Conservation (phyloP, 495 filamentous ascomycete species). For the Echria macrotheca region DNA sequence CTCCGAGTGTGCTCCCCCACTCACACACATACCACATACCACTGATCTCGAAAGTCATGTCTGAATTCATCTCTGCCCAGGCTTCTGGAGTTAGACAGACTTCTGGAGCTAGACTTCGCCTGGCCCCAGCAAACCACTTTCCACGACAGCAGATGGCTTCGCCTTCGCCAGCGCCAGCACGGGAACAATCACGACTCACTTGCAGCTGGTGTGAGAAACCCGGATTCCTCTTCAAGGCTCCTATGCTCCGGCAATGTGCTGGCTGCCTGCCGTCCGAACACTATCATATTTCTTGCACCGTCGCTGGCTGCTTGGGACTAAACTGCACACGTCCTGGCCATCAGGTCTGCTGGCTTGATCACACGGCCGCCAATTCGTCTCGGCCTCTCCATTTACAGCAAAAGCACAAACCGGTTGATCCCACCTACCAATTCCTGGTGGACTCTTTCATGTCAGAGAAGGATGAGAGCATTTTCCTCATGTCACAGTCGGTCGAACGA, state of each 20-base stretch:
- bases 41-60: too few species aligned
- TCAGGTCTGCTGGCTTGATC: not conserved
- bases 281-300: not conserved
- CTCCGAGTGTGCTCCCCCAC: too few species aligned
- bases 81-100: too few species aligned
- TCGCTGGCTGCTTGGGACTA: too few species aligned
- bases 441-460: not conserved
- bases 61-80: too few species aligned
- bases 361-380: not conserved
- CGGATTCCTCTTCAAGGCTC: not conserved
- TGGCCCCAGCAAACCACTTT: too few species aligned
- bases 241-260: not conserved
- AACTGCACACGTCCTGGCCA: too few species aligned
- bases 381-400: not conserved
- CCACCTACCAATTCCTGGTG: not conserved
- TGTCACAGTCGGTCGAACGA: not conserved
- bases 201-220: not conserved
- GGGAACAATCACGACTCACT: not conserved
- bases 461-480: not conserved
- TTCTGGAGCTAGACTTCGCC: too few species aligned
- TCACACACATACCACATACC: too few species aligned
- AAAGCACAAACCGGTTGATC: not conserved
- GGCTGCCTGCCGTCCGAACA: not conserved
- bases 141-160: too few species aligned
- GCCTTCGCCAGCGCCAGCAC: not conserved